Percentiles rank a stretch among this genome's conserved stretches.
These are phyloP conservation scores for Luvunga scandens DNA, from an alignment of 345 rosid species.

Conservation along the genomic window DNA sequence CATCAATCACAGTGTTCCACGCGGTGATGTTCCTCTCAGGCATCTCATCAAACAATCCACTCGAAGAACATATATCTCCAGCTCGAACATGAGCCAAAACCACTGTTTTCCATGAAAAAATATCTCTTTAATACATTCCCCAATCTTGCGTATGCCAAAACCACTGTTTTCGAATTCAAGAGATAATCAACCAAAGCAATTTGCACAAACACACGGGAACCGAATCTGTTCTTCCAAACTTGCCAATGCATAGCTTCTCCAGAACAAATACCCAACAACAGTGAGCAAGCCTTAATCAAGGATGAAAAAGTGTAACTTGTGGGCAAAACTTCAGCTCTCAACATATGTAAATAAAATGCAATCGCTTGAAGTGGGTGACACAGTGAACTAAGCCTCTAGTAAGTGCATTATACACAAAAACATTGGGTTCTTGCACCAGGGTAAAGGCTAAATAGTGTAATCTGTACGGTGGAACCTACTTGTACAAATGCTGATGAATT, in stretches of 20 bases:
- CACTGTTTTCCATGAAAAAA: constrained; percentile 55
- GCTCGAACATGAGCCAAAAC: constrained; percentile 36
- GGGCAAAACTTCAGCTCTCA: constrained; percentile 50
- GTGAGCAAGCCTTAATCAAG: constrained; percentile 54
- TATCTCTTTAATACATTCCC: constrained; percentile 68
- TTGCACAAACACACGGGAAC: constrained; percentile 57
- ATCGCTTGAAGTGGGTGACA: constrained; percentile 41
- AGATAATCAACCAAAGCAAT: constrained; percentile 66
- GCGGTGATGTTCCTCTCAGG: constrained; percentile 50
- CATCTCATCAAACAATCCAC: constrained; percentile 51
- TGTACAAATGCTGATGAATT: constrained; percentile 55
- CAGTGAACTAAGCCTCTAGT: constrained; percentile 45
- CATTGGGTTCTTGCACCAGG: constrained; percentile 54
- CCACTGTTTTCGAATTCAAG: constrained; percentile 34
- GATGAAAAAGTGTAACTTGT: constrained; percentile 67
- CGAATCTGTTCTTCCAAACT: constrained; percentile 58
- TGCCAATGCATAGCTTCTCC: constrained; percentile 63
- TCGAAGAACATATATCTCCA: constrained; percentile 46
- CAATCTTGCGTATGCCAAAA: no score
- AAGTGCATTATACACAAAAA: constrained; percentile 67
- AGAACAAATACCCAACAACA: constrained; percentile 24
- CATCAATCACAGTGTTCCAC: constrained; percentile 76
- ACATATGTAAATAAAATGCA: constrained; percentile 36
- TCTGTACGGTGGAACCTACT: constrained; percentile 25
- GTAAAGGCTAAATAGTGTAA: constrained; percentile 44